A percentile compares a stretch with the other conserved stretches of the same genome.
phyloP scores from a whole-genome alignment of 2,329 filamentous ascomycete species.

The Aspergillus phoenicis region DNA sequence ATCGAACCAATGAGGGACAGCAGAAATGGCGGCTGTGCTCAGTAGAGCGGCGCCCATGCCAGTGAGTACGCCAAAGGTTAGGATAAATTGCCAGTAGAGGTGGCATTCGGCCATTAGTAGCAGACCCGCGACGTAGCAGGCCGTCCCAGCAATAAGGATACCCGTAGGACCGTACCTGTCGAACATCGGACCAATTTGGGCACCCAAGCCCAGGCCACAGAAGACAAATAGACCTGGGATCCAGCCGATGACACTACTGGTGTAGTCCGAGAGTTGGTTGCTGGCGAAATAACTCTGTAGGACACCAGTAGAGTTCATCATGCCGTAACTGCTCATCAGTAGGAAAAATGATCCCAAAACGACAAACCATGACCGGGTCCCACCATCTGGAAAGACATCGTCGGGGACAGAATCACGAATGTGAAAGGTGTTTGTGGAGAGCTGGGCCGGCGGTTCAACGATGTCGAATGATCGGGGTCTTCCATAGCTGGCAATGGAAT shows the following conservation, averaged over 20 bases:
- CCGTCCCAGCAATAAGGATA: conserved; percentile 45
- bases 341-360: conserved; percentile 42
- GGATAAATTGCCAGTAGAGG: conserved; percentile 54
- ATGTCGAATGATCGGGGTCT: neutral
- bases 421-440: neutral
- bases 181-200: conserved; percentile 55
- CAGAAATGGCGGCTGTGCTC: conserved; percentile 42
- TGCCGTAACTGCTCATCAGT: conserved; percentile 46
- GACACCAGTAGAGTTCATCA: conserved; percentile 55
- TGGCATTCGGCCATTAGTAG: conserved; percentile 52
- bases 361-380: conserved; percentile 39
- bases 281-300: conserved; percentile 51
- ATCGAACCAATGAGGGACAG: conserved; percentile 48
- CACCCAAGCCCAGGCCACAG: conserved; percentile 47
- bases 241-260: conserved; percentile 53
- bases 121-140: conserved; percentile 44
- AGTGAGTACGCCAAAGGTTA: conserved; percentile 43
- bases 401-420: neutral
- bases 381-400: conserved; percentile 37
- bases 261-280: conserved; percentile 50
- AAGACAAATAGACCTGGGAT: conserved; percentile 54
- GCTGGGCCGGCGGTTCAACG: neutral
- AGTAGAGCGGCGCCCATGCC: conserved; percentile 41
- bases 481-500: neutral
- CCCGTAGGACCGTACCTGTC: conserved; percentile 52